These are phyloP conservation scores for Yamadazyma blattariae DNA, from an alignment of 1,139 yeast species.

Conservation along the genomic window DNA sequence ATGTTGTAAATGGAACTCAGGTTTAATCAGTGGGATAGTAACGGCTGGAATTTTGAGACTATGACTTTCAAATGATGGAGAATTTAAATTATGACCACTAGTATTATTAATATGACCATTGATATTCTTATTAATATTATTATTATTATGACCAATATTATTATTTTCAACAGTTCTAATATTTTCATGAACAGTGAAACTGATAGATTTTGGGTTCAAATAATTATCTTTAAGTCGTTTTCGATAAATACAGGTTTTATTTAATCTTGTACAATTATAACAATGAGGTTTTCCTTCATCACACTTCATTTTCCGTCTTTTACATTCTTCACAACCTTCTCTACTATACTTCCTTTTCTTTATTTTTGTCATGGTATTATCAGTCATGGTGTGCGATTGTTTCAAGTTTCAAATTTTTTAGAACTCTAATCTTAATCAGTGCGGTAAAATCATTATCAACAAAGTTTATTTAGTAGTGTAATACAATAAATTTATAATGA, in stretches of 20 bases:
- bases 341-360: conserved; percentile 54
- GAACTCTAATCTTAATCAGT: too few species aligned
- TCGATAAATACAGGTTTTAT: conserved; percentile 49
- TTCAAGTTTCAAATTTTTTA: too few species aligned
- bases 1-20: conserved; percentile 10
- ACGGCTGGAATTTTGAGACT: not conserved
- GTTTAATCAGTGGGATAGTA: not conserved
- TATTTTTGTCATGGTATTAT: conserved; percentile 7
- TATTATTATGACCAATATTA: too few species aligned
- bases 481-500: too few species aligned
- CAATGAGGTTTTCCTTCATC: conserved; percentile 31
- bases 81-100: not conserved
- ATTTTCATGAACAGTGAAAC: too few species aligned
- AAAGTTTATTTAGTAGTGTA: too few species aligned
- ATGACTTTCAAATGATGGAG: too few species aligned
- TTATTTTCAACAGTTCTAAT: too few species aligned
- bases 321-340: conserved; percentile 64
- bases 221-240: too few species aligned
- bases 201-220: conserved; percentile 4
- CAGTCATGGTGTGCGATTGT: not conserved
- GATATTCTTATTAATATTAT: not conserved
- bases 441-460: too few species aligned
- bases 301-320: conserved; percentile 58
- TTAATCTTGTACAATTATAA: conserved; percentile 45
- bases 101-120: not conserved